Conservation (phyloP, 1,284 basidiomycete species). For the Malassezia japonica region DNA sequence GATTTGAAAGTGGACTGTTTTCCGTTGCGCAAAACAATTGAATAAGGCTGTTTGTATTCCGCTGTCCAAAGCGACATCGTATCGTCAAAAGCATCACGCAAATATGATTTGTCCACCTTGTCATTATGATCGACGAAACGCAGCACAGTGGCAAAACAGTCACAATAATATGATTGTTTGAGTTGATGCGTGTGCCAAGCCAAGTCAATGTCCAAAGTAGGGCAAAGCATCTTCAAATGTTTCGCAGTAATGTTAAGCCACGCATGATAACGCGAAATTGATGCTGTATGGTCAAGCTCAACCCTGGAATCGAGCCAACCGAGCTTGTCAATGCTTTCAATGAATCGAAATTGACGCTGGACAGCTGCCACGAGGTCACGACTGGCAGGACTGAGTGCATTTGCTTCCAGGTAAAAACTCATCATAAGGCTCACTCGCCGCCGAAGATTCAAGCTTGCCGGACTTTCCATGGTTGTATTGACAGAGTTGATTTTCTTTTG, state of each 20-base stretch:
- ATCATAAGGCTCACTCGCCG: slow-evolving; percentile 4
- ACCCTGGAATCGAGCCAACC: slow-evolving; percentile 9
- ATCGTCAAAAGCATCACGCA: not conserved
- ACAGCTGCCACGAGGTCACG: slow-evolving; percentile 9
- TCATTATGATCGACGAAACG: not conserved
- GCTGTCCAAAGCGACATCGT: not conserved
- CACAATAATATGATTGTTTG: slow-evolving; percentile 11
- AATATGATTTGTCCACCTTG: not conserved
- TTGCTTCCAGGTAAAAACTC: slow-evolving; percentile 2
- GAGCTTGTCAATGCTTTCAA: slow-evolving; percentile 14
- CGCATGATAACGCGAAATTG: slow-evolving; percentile 27
- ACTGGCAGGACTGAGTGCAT: not conserved
- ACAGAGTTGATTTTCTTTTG: not conserved
- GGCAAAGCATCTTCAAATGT: slow-evolving; percentile 18
- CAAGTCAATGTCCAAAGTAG: slow-evolving; percentile 37
- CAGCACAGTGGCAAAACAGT: not conserved
- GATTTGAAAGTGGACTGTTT: not conserved
- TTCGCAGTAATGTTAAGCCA: slow-evolving; percentile 22
- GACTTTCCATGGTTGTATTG: too few species aligned
- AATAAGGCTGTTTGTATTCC: not conserved
- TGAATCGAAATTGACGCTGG: slow-evolving; percentile 15
- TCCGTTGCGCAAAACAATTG: not conserved
- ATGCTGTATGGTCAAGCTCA: not conserved
- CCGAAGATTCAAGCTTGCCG: not conserved
- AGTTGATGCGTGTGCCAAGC: slow-evolving; percentile 38